phyloP scores from a whole-genome alignment of 2,329 filamentous ascomycete genomes.

The Talaromyces verruculosus region DNA sequence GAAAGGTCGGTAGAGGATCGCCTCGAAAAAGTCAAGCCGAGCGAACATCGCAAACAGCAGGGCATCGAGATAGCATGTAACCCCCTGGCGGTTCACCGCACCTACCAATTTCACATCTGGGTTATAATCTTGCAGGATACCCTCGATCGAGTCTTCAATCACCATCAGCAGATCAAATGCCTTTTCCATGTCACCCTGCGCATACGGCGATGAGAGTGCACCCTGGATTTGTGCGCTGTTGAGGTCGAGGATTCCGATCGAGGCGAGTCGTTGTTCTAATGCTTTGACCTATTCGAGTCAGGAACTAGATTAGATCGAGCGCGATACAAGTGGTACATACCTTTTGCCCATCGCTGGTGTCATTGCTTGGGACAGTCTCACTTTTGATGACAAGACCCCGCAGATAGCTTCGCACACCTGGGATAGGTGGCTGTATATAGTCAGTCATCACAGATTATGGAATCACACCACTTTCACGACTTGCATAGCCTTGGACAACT shows the following conservation, averaged over 20 bases:
- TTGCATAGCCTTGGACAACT: constrained; percentile 27
- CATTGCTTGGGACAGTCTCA: constrained; percentile 22
- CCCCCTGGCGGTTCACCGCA: constrained; percentile 78
- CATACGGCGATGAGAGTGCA: constrained; percentile 62
- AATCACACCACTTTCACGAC: neutral
- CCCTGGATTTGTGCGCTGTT: constrained; percentile 63
- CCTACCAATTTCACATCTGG: constrained; percentile 72
- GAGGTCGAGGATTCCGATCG: constrained; percentile 56
- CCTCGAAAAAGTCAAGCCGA: constrained; percentile 84
- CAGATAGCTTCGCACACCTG: constrained; percentile 22
- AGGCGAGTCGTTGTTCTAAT: constrained; percentile 54
- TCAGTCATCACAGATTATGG: neutral
- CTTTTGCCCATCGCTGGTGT: constrained; percentile 37
- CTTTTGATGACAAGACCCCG: constrained; percentile 37
- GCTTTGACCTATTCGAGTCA: constrained; percentile 48
- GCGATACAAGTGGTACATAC: constrained; percentile 23
- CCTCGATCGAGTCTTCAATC: constrained; percentile 77
- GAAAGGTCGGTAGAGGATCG: constrained; percentile 79
- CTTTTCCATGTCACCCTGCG: constrained; percentile 68
- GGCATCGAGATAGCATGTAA: constrained; percentile 94
- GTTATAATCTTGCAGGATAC: constrained; percentile 73
- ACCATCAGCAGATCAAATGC: constrained; percentile 75
- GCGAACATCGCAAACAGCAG: constrained; percentile 96
- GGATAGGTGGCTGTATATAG: constrained; percentile 6
- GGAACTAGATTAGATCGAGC: neutral